Conservation (phyloP, 305 asterid genomes). For the Fraxinus velutina region DNA sequence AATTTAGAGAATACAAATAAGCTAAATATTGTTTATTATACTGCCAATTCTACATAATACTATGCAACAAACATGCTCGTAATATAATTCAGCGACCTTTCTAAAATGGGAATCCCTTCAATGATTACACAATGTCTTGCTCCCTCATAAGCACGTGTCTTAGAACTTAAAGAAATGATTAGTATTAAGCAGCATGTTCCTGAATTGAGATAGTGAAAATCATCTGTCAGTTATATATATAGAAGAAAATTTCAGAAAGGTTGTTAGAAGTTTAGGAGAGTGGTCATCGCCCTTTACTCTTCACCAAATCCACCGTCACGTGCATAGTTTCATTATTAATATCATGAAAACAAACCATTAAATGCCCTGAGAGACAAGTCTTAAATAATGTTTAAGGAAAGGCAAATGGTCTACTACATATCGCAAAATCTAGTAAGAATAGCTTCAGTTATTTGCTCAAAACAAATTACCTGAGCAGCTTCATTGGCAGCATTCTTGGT, state of each 20-base stretch:
- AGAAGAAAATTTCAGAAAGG: not conserved
- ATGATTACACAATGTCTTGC: not conserved
- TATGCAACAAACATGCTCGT: not conserved
- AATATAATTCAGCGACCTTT: not conserved
- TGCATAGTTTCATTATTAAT: slow-evolving; percentile 2
- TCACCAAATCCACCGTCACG: not conserved
- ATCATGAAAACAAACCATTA: not conserved
- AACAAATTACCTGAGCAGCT: slow-evolving; percentile 73
- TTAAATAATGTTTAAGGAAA: not conserved
- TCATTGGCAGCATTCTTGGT: slow-evolving; percentile 91
- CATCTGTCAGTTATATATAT: not conserved
- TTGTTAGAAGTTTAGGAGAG: not conserved
- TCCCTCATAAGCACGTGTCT: not conserved
- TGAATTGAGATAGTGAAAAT: not conserved
- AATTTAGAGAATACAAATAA: not conserved
- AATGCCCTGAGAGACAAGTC: slow-evolving; percentile 8
- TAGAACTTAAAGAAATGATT: not conserved
- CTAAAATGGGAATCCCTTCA: not conserved
- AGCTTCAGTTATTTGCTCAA: not conserved
- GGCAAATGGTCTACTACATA: not conserved
- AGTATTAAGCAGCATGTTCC: not conserved
- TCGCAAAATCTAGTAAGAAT: slow-evolving; percentile 2
- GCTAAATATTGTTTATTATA: not conserved
- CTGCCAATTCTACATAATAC: not conserved
- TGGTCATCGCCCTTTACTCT: not conserved